Base-by-base conservation (phyloP, 2,329 filamentous ascomycete species). In the Trichoderma aggressivum region DNA sequence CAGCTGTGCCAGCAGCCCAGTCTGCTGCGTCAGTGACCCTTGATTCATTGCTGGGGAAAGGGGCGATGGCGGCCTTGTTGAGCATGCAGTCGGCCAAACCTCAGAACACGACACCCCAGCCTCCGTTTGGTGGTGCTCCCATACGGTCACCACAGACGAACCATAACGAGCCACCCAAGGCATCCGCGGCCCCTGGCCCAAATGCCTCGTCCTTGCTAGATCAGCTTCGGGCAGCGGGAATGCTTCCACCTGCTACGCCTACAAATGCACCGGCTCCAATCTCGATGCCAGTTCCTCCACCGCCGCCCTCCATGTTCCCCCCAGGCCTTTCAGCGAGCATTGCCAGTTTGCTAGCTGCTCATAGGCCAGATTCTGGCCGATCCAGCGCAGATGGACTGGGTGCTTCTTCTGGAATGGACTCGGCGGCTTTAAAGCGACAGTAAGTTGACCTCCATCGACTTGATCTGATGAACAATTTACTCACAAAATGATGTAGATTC, bases 351-450 rank as follows among this genome's bases (percentile, higher is more conserved):
- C 70, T 84, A 62, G 77, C 81, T 3, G 77, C 79, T 4, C 76
- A 77, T 16, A 70, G 78, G 68, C 75, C 74, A 68, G 78, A 76
- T 64, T 75, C 73, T 1, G 71, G 69, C 14, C 61, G 73, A 7
- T 64, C 71, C 16, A 74, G 70, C 4, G 60, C 83, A 47, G 79
- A 77, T 21, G 80, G 83, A 18, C 80, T 82, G 62, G 85, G 84
- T 74, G 85, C 87, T 73, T 86, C 89, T n/a, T 85, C 89, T 24
- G 85, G 88, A 69, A 84, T 95, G 74, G 90, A 88, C 69, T 86
- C 89, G 5, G 85, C 87, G 7, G 92, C 92, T 32, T 85, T 97
- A 56, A 94, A 94, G 72, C 79, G 82, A 82, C 88, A 91, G 89
- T 93, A 85, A 82, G 89, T 83, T 14, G n/a, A 28, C 14, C 24